A percentile compares a stretch with the other conserved stretches of the same genome.
Conservation (phyloP, 2,329 filamentous ascomycete genomes). For the Penicillium janthinellum region DNA sequence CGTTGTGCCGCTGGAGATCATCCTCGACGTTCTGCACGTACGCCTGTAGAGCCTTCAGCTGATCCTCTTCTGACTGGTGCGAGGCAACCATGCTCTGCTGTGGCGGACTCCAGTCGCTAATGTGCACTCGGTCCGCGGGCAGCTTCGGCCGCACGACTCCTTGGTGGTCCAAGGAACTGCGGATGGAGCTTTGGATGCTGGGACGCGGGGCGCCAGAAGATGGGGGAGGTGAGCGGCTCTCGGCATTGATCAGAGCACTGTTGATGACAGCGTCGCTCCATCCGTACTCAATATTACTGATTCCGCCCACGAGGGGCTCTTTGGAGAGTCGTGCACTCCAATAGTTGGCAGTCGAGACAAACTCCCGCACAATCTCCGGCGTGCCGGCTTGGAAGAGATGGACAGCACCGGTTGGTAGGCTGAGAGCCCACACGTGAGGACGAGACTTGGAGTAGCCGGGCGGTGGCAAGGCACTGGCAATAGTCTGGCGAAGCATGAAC, state of each 20-base stretch:
- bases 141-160: constrained; percentile 66
- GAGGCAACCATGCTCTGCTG: constrained; percentile 88
- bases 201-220: constrained; percentile 47
- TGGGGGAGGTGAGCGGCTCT: constrained; percentile 37
- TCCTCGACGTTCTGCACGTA: constrained; percentile 87
- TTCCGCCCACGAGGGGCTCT: constrained; percentile 85
- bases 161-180: constrained; percentile 69
- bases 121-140: constrained; percentile 79
- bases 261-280: constrained; percentile 86
- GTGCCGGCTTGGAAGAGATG: constrained; percentile 99
- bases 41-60: constrained; percentile 70
- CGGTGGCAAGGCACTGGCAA: constrained; percentile 84
- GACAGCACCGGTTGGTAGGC: constrained; percentile 86
- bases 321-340: constrained; percentile 95
- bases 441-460: constrained; percentile 90
- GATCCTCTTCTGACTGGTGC: constrained; percentile 74
- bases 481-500: constrained; percentile 85
- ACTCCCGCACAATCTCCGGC: constrained; percentile 90
- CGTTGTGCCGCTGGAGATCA: constrained; percentile 84
- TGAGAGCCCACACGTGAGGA: constrained; percentile 92
- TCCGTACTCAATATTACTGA: constrained; percentile 96
- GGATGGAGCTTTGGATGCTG: constrained; percentile 63
- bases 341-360: constrained; percentile 92
- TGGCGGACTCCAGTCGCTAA: constrained; percentile 87
- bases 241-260: constrained; percentile 68